A percentile compares a stretch with the other conserved stretches of the same genome.
phyloP scores from a whole-genome alignment of 305 asterid genomes.

The Fraxinus xanthoxyloides region DNA sequence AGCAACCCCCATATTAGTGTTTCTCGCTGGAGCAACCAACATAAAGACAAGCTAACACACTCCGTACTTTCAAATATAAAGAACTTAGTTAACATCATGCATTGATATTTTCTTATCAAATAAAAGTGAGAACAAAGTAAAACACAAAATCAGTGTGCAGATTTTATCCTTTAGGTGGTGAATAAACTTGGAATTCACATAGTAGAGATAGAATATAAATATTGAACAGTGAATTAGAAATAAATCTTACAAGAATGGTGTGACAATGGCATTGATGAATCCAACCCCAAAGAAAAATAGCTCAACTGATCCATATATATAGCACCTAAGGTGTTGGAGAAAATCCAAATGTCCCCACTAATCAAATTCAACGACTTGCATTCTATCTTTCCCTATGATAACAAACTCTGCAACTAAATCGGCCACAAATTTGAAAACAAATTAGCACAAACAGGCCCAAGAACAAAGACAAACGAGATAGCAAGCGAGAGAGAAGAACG shows the following conservation, averaged over 20 bases:
- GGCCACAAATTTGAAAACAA: slow-evolving; percentile 36
- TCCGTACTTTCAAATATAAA: background rate
- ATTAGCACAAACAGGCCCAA: too few relatives aligned
- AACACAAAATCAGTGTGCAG: slow-evolving; percentile 8
- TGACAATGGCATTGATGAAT: slow-evolving; percentile 71
- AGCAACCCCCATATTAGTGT: too few relatives aligned
- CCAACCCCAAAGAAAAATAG: slow-evolving; percentile 70
- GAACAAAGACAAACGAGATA: too few relatives aligned
- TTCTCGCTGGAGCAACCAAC: too few relatives aligned
- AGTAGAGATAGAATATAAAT: background rate
- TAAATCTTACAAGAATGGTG: slow-evolving; percentile 63
- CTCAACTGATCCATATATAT: slow-evolving; percentile 69
- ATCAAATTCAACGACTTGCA: slow-evolving; percentile 42
- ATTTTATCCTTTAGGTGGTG: background rate
- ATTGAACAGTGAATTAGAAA: background rate
- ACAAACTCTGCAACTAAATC: slow-evolving; percentile 45
- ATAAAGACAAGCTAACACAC: too few relatives aligned
- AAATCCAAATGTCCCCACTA: slow-evolving; percentile 47
- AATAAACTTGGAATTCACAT: background rate
- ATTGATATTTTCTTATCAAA: background rate
- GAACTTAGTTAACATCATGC: background rate
- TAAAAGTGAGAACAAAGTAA: background rate
- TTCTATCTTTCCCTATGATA: slow-evolving; percentile 62
- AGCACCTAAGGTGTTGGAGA: slow-evolving; percentile 54
- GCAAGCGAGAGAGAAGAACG: too few relatives aligned